phyloP scores from a whole-genome alignment of 352 stramenopile species.

The Phytophthora sp. region DNA sequence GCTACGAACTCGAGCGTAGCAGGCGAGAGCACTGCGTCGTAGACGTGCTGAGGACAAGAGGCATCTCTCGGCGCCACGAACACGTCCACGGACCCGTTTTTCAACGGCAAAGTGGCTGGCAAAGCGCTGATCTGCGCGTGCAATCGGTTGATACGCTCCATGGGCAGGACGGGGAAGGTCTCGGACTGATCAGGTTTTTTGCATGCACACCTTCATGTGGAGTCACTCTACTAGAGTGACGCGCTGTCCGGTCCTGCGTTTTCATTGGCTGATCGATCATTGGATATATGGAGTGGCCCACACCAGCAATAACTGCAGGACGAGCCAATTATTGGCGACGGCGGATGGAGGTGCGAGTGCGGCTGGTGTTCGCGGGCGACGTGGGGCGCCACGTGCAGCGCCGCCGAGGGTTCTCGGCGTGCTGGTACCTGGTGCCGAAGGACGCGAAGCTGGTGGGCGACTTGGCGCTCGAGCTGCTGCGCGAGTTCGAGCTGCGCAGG shows the following conservation, averaged over 20 bases:
- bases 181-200: background rate
- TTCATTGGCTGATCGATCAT: constrained; percentile 11
- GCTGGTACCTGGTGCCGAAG: constrained; percentile 71
- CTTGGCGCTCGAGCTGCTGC: constrained; percentile 54
- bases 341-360: constrained; percentile 24
- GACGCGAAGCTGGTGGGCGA: constrained; percentile 62
- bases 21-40: constrained; percentile 80
- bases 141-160: constrained; percentile 52
- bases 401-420: constrained; percentile 55
- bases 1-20: constrained; percentile 90
- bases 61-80: constrained; percentile 37
- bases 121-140: constrained; percentile 38
- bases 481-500: constrained; percentile 59
- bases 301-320: no score
- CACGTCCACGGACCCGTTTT: constrained; percentile 4
- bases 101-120: background rate
- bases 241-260: no score
- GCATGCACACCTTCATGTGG: background rate
- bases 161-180: constrained; percentile 1
- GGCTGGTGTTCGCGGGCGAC: constrained; percentile 65
- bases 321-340: background rate
- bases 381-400: constrained; percentile 52
- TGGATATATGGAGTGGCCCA: no score
- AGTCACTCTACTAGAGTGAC: no score
- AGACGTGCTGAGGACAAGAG: constrained; percentile 31